Percentiles rank a stretch among this genome's conserved stretches.
phyloP scores from a whole-genome alignment of 495 filamentous ascomycete genomes.

The Geopyxis carbonaria region DNA sequence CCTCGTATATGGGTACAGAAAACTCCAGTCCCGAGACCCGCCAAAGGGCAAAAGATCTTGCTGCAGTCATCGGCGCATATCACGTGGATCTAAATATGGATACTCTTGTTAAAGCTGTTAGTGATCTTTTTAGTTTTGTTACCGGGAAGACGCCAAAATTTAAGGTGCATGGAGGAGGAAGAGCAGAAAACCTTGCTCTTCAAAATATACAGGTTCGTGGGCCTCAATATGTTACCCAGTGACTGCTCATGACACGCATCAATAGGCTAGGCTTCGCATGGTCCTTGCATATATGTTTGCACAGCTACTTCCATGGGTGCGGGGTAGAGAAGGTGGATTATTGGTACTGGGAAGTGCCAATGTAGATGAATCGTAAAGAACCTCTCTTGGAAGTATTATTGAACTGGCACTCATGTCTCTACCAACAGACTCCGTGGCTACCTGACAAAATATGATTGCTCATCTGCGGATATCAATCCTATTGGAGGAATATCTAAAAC shows the following conservation, averaged over 20 bases:
- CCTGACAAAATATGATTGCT: slow-evolving; percentile 54
- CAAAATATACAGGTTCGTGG: slow-evolving; percentile 55
- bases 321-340: slow-evolving; percentile 34
- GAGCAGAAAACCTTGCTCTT: slow-evolving; percentile 47
- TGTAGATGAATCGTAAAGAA: slow-evolving; percentile 34
- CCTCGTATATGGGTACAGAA: slow-evolving; percentile 66
- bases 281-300: slow-evolving; percentile 63
- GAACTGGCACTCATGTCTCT: slow-evolving; percentile 14
- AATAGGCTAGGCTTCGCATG: slow-evolving; percentile 53
- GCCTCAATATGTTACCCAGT: slow-evolving; percentile 5
- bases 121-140: slow-evolving; percentile 36
- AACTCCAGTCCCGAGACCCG: slow-evolving; percentile 59
- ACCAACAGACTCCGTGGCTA: slow-evolving; percentile 60
- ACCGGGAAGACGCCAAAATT: slow-evolving; percentile 46
- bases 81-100: slow-evolving; percentile 69
- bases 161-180: slow-evolving; percentile 47
- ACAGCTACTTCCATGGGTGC: slow-evolving; percentile 44
- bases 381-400: slow-evolving; percentile 14
- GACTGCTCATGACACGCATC: slow-evolving; percentile 10
- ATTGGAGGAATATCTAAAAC: slow-evolving; percentile 56
- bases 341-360: slow-evolving; percentile 49
- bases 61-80: slow-evolving; percentile 52
- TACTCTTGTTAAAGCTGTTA: slow-evolving; percentile 37
- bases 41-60: slow-evolving; percentile 47
- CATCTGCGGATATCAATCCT: slow-evolving; percentile 46